Conservation (phyloP, 208 protist species). For the Leishmania guyanensis region DNA sequence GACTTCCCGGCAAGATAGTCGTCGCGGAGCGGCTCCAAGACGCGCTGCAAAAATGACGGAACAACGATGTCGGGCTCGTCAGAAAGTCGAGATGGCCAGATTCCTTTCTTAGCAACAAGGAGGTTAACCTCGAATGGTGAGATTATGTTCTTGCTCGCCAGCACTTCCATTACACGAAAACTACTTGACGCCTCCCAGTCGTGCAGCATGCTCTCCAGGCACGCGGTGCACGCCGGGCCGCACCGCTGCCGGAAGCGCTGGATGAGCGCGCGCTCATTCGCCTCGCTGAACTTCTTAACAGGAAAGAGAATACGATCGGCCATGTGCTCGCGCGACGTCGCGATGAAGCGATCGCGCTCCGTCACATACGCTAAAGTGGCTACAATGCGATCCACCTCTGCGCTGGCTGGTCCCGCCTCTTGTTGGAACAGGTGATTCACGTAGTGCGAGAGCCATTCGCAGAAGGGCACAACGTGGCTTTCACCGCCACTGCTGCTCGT, state of each 20-base stretch:
- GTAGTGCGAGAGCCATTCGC: slow-evolving; percentile 81
- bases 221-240: slow-evolving; percentile 73
- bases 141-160: slow-evolving; percentile 28
- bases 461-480: slow-evolving; percentile 44
- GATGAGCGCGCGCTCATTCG: slow-evolving; percentile 68
- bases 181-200: slow-evolving; percentile 64
- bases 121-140: slow-evolving; percentile 55
- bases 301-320: slow-evolving; percentile 80
- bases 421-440: slow-evolving; percentile 73
- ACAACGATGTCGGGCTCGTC: slow-evolving; percentile 34
- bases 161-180: slow-evolving; percentile 51
- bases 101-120: slow-evolving; percentile 77
- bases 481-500: slow-evolving; percentile 24
- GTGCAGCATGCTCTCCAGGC: slow-evolving; percentile 87
- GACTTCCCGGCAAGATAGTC: slow-evolving; percentile 70
- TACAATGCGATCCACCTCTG: slow-evolving; percentile 66
- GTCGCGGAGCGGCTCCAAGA: slow-evolving; percentile 50
- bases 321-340: slow-evolving; percentile 75
- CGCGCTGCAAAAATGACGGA: slow-evolving; percentile 43
- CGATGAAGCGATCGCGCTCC: slow-evolving; percentile 80
- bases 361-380: slow-evolving; percentile 67
- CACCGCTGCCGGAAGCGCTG: slow-evolving; percentile 67
- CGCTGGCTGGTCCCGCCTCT: slow-evolving; percentile 32
- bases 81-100: slow-evolving; percentile 70
- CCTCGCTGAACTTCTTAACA: slow-evolving; percentile 56